Conservation (phyloP, 1,284 basidiomycete species). For the Volvariella volvacea region DNA sequence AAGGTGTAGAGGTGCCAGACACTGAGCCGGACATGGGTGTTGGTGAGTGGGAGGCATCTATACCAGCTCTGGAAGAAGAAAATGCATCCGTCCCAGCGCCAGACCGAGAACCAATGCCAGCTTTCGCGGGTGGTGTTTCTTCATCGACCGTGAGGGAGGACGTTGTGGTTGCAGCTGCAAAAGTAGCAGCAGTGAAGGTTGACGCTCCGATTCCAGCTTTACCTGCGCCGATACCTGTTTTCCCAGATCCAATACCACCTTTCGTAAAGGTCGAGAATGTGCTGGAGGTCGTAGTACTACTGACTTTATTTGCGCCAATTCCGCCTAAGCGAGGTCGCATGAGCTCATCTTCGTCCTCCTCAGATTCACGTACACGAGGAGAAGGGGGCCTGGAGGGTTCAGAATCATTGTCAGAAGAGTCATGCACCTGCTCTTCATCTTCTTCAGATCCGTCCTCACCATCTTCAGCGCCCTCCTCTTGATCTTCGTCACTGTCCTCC, state of each 20-base stretch:
- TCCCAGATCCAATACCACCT: slow-evolving; percentile 29
- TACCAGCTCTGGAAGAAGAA: too few species aligned
- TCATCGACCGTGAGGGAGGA: slow-evolving; percentile 8
- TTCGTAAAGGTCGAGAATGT: slow-evolving; percentile 18
- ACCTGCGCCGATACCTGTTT: slow-evolving; percentile 13
- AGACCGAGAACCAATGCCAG: slow-evolving; percentile 37
- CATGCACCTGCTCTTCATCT: slow-evolving; percentile 13
- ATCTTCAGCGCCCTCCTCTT: slow-evolving; percentile 24
- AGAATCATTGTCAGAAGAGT: slow-evolving; percentile 32
- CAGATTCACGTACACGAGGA: slow-evolving; percentile 38
- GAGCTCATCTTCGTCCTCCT: slow-evolving; percentile 39
- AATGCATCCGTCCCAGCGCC: too few species aligned
- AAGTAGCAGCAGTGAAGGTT: slow-evolving; percentile 4
- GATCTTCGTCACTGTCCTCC: slow-evolving; percentile 27
- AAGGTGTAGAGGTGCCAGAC: slow-evolving; percentile 10
- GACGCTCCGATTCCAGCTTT: slow-evolving; percentile 7
- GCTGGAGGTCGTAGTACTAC: slow-evolving; percentile 1
- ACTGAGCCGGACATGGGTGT: slow-evolving; percentile 14
- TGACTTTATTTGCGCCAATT: slow-evolving; percentile 32
- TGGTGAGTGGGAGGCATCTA: slow-evolving; percentile 7
- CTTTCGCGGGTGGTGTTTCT: slow-evolving; percentile 19
- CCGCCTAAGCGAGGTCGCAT: slow-evolving; percentile 40
- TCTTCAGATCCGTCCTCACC: slow-evolving; percentile 18
- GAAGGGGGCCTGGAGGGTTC: slow-evolving; percentile 43
- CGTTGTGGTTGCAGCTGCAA: slow-evolving; percentile 6